Evolutionary conservation across 805 yeast species (phyloP), one percentile per base, ranked within the genome.

Genomic region (Danielia oregonensis): DNA sequence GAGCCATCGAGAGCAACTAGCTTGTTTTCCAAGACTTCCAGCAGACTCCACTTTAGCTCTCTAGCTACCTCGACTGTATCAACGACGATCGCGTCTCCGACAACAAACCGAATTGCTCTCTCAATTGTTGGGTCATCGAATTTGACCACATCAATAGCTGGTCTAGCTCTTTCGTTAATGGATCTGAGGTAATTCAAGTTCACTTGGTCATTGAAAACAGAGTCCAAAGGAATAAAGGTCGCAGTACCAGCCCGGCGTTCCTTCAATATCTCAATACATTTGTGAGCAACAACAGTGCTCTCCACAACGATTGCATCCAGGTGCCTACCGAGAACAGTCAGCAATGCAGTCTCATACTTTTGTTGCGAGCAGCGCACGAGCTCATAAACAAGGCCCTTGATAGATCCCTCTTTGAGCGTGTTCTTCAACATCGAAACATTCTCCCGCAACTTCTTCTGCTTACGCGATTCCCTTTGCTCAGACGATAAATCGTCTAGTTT

Each of bases 251-350:
- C 68, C 44, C 96, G 72, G 53, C 91, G 91, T 44, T 85, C 89
- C 49, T 87, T 86, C 54, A 91, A 64, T 37, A 82, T 82, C 6
- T 78, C 76, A 42, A 93, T 83, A 54, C 95, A 86, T 41, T 79
- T 78, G 37, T 78, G 75, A 0, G 94, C 95, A 15, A 80, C 72
- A 7, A 76, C 55, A 5, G 78, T 63, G 17, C 72, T 72, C 46
- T 87, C 95, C 5, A 93, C 98, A 13, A 93, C 72, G 12, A 93
- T 74, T 0, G 96, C 75, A 57, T 93, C 95, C 48, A 81, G 74
- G 49, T 84, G 73, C 39, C 76, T 73, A 6, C 97, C 97, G 18
- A 93, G 63, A 5, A 84, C 74, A 0, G 91, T 82, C 21, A 83
- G 75, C 24, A 88, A 71, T 0, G 96, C 95, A 5, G 67, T 46